Percentiles rank a stretch among this genome's conserved stretches.
phyloP scores from a whole-genome alignment of 495 filamentous ascomycete species.

The Xylaria nigripes region DNA sequence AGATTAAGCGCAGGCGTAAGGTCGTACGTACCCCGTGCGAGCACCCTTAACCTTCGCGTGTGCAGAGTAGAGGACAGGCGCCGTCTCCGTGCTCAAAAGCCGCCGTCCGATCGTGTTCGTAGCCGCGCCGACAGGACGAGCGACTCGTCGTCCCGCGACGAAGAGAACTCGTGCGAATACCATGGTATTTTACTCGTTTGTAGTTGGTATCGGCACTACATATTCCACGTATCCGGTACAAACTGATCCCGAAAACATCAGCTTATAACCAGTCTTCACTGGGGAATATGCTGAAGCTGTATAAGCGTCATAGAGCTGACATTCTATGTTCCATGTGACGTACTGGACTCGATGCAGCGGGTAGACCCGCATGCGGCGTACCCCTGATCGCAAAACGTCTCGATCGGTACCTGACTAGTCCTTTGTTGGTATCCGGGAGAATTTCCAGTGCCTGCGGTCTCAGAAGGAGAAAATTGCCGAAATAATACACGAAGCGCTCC shows the following conservation, averaged over 20 bases:
- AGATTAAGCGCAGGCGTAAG: background rate
- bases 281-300: background rate
- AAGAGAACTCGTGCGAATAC: background rate
- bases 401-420: background rate
- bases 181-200: background rate
- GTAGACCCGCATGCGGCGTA: background rate
- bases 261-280: background rate
- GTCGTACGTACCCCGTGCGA: conserved; percentile 8
- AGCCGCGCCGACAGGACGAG: background rate
- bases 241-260: background rate
- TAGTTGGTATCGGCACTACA: too few relatives aligned
- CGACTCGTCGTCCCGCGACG: background rate
- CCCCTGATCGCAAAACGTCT: background rate
- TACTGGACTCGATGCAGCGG: background rate
- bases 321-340: background rate
- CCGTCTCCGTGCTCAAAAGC: conserved; percentile 8
- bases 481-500: too few relatives aligned
- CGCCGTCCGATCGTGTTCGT: background rate
- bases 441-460: too few relatives aligned
- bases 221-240: too few relatives aligned
- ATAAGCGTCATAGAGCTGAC: conserved; percentile 3
- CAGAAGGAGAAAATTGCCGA: too few relatives aligned
- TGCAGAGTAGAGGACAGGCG: conserved; percentile 8
- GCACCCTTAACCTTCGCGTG: conserved; percentile 9
- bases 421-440: too few relatives aligned